A percentile compares a stretch with the other conserved stretches of the same genome.
phyloP scores from a whole-genome alignment of 2,329 filamentous ascomycete genomes.

The Ceratocystis lukuohia region DNA sequence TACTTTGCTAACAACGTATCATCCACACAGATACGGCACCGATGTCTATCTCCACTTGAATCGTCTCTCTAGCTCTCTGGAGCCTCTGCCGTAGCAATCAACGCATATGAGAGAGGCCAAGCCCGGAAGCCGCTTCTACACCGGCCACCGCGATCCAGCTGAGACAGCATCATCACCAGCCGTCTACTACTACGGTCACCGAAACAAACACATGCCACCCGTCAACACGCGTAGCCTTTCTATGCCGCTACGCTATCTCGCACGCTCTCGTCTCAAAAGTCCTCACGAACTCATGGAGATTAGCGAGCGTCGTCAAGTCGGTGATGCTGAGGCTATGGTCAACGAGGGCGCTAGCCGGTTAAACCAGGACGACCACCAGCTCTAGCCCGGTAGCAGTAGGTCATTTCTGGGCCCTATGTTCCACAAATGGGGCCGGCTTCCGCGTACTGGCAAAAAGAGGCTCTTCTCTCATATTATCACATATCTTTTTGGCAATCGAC shows the following conservation, averaged over 20 bases:
- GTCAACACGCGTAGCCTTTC: slow-evolving; percentile 45
- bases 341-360: slow-evolving; percentile 33
- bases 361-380: slow-evolving; percentile 26
- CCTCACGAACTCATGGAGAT: slow-evolving; percentile 47
- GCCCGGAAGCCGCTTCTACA: slow-evolving; percentile 17
- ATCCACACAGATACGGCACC: slow-evolving; percentile 65
- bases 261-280: slow-evolving; percentile 53
- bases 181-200: slow-evolving; percentile 23
- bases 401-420: neutral
- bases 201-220: slow-evolving; percentile 20
- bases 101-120: slow-evolving; percentile 63
- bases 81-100: slow-evolving; percentile 90
- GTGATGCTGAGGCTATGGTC: slow-evolving; percentile 68
- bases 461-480: slow-evolving; percentile 4
- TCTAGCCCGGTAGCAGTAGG: slow-evolving; percentile 24
- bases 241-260: slow-evolving; percentile 41
- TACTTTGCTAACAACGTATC: slow-evolving; percentile 10
- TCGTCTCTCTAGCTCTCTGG: slow-evolving; percentile 83
- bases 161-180: slow-evolving; percentile 26
- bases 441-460: neutral
- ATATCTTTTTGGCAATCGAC: neutral
- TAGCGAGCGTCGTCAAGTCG: slow-evolving; percentile 77
- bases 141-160: slow-evolving; percentile 28
- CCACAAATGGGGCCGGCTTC: neutral
- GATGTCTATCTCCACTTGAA: slow-evolving; percentile 98